Percentiles rank a stretch among this genome's conserved stretches.
Conservation (phyloP, 1,284 basidiomycete species). For the Sporisorium scitamineum region DNA sequence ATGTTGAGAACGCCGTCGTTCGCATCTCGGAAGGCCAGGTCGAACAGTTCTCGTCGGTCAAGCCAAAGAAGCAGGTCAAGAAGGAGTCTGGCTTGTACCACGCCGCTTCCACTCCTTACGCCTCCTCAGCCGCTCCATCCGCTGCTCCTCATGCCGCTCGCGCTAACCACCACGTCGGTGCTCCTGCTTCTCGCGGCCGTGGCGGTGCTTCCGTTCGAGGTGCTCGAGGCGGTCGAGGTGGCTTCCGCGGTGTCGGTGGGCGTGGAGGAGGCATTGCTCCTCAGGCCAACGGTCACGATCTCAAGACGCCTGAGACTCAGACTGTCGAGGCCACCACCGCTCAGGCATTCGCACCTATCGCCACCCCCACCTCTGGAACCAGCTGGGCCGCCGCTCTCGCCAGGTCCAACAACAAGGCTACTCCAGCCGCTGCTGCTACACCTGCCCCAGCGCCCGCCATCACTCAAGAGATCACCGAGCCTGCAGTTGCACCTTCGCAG, state of each 20-base stretch:
- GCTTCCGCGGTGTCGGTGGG: conserved; percentile 55
- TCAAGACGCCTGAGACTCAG: conserved; percentile 44
- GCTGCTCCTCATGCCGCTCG: conserved; percentile 37
- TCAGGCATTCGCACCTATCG: conserved; percentile 46
- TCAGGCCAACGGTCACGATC: conserved; percentile 56
- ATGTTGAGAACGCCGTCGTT: conserved; percentile 79
- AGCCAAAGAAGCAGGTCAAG: conserved; percentile 78
- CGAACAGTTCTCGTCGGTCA: conserved; percentile 86
- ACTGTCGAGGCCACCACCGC: conserved; percentile 38
- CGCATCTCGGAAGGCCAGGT: conserved; percentile 84
- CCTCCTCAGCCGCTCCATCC: conserved; percentile 16
- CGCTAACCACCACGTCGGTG: conserved; percentile 43
- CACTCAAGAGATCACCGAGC: conserved; percentile 28
- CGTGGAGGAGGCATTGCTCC: conserved; percentile 56
- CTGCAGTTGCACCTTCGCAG: conserved; percentile 18
- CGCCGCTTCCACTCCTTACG: conserved; percentile 21
- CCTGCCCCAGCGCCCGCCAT: conserved; percentile 41
- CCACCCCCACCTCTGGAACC: conserved; percentile 50
- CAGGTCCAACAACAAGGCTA: conserved; percentile 38
- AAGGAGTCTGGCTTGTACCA: conserved; percentile 54
- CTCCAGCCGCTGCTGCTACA: conserved; percentile 23
- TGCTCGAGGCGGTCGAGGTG: conserved; percentile 60
- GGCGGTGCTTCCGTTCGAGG: conserved; percentile 54
- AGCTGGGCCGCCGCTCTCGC: conserved; percentile 61
- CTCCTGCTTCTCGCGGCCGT: conserved; percentile 51